Evolutionary conservation across 768 basidiomycete genomes (phyloP).

Genomic region (Suillus subalutaceus): DNA sequence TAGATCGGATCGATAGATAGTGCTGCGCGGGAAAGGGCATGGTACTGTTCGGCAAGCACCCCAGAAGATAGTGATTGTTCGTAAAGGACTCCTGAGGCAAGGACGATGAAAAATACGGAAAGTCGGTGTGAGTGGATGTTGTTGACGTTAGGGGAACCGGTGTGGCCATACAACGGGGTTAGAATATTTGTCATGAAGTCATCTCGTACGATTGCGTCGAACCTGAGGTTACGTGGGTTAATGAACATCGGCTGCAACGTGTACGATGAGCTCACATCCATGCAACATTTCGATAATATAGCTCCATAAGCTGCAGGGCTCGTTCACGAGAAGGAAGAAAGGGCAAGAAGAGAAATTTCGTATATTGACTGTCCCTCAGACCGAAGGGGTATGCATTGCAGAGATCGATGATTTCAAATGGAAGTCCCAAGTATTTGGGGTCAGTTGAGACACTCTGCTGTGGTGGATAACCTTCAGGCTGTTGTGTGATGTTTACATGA

Average conservation of each 20-base stretch:
- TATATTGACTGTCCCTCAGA: conserved; percentile 40
- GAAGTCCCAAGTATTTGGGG: conserved; percentile 37
- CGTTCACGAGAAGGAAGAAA: conserved; percentile 44
- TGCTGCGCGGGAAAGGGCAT: conserved; percentile 51
- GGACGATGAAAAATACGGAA: conserved; percentile 53
- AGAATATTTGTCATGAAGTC: conserved; percentile 46
- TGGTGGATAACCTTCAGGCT: conserved; percentile 13
- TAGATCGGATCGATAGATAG: conserved; percentile 49
- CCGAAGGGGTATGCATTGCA: conserved; percentile 55
- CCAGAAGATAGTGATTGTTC: conserved; percentile 40
- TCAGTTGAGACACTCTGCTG: conserved; percentile 15
- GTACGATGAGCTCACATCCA: conserved; percentile 46
- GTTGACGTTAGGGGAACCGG: conserved; percentile 35
- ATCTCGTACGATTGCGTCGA: conserved; percentile 44
- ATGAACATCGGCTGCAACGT: conserved; percentile 4
- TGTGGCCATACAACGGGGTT: conserved; percentile 44
- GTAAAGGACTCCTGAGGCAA: conserved; percentile 50
- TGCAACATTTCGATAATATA: conserved; percentile 47
- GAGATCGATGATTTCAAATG: conserved; percentile 46
- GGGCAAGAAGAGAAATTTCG: conserved; percentile 39
- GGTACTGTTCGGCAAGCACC: conserved; percentile 42
- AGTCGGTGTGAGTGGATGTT: conserved; percentile 48
- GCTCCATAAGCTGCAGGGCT: conserved; percentile 42
- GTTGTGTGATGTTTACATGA: conserved; percentile 15
- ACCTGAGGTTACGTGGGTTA: conserved; percentile 34